phyloP scores from a whole-genome alignment of 176 grass and related monocot species.

The Otatea glauca region DNA sequence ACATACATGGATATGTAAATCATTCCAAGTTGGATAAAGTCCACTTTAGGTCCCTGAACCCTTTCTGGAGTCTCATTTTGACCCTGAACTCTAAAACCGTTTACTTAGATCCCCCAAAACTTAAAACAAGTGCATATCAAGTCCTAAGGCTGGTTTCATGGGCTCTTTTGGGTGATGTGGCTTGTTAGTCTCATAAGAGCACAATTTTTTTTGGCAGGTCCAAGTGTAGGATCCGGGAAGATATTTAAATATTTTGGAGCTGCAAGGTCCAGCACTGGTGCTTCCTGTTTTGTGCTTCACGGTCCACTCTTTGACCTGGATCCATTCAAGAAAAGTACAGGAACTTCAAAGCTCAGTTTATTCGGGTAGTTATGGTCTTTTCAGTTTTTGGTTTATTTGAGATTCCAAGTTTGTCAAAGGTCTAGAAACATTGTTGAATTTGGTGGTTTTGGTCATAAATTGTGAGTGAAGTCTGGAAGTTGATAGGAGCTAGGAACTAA shows the following conservation, averaged over 20 bases:
- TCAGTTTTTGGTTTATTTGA: not conserved
- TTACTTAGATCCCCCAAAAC: no score
- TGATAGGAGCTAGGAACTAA: slow-evolving; percentile 33
- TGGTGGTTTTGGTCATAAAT: slow-evolving; percentile 9
- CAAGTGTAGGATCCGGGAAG: slow-evolving; percentile 9
- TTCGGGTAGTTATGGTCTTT: not conserved
- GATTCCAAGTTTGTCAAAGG: slow-evolving; percentile 18
- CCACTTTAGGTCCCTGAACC: no score
- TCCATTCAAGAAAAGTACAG: slow-evolving; percentile 6
- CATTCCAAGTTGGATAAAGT: not conserved
- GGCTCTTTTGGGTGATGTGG: not conserved
- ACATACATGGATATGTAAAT: not conserved
- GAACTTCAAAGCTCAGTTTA: slow-evolving; percentile 34
- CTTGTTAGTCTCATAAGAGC: not conserved
- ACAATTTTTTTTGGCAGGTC: slow-evolving; percentile 10
- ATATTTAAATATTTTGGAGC: slow-evolving; percentile 34
- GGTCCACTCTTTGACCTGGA: slow-evolving; percentile 24
- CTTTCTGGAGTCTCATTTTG: no score
- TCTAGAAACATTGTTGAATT: not conserved
- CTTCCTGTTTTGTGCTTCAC: slow-evolving; percentile 20
- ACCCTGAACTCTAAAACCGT: no score
- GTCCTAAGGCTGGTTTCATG: no score
- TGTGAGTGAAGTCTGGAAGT: slow-evolving; percentile 16
- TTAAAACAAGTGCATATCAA: no score
- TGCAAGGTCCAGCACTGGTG: slow-evolving; percentile 23